Evolutionary conservation across 2,329 filamentous ascomycete genomes (phyloP), one percentile per base, ranked within the genome.

Genomic region (Neocatenulostroma microsporum): DNA sequence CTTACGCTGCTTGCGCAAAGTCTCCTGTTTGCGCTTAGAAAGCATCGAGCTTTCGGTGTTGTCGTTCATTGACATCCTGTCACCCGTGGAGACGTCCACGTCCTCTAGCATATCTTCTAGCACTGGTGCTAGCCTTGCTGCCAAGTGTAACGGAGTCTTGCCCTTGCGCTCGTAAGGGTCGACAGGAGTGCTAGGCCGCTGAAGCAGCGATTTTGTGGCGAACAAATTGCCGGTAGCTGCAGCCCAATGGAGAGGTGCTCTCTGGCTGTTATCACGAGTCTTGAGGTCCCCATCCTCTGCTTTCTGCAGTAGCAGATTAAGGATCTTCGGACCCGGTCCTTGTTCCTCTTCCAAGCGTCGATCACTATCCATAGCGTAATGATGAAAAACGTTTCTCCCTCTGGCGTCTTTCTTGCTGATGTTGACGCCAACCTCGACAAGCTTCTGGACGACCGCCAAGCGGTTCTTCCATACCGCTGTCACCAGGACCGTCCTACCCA

Each of bases 401-500:
- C 40, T 34, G 9, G 11, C 12, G 31, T 53, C 49, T 18, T 13
- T 36, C 23, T 26, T 29, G 24, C 32, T 33, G 19, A 41, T 26
- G 24, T 51, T 30, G n/a, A 36, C 40, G 7, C 38, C 34, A 12
- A 39, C 26, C 6, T 44, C 34, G 14, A 66, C 54, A 8, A 66
- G 38, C n/a, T 58, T 12, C 17, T 62, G 48, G 21, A 67, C 42
- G 2, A 64, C 44, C 36, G 61, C 49, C 34, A 51, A 51, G 33
- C 63, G 62, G 26, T 63, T 62, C 39, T 54, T 58, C 63, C 62
- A 65, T 6, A 62, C 62, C 2, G 63, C 63, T 5, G 23, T 35
- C 2, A 35, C 19, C 3, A 39, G 37, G 9, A 35, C 20, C 3
- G 30, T 25, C 11, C 37, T 20, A 7, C 31, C 31, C 11, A 35